Evolutionary conservation across 371 early-diverging fungal genomes (phyloP).

Genomic region (Rhizopus arrhizus): DNA sequence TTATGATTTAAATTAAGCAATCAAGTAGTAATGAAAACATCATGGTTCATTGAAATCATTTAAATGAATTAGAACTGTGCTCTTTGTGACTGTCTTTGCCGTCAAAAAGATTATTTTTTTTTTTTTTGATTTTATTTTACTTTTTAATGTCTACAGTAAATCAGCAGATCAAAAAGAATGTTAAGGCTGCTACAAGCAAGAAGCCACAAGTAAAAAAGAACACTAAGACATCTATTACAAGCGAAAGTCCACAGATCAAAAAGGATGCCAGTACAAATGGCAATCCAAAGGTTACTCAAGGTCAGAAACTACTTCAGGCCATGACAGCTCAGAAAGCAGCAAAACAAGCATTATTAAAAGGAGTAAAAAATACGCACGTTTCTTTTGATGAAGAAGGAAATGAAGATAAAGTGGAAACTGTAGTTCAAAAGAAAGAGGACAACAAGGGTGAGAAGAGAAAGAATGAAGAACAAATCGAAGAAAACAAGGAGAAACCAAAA

Average conservation of each 20-base stretch:
- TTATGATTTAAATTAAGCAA: too few relatives aligned
- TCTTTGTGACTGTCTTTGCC: too few relatives aligned
- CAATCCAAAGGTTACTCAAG: constrained; percentile 5
- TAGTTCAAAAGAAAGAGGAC: constrained; percentile 16
- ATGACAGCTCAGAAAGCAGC: constrained; percentile 40
- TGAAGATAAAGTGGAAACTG: constrained; percentile 20
- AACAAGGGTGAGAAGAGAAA: constrained; percentile 22
- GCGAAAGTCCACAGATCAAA: background rate
- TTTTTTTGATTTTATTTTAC: too few relatives aligned
- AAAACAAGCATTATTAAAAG: constrained; percentile 25
- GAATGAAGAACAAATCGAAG: constrained; percentile 20
- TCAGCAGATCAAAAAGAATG: too few relatives aligned
- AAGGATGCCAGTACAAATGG: background rate
- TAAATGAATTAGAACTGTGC: too few relatives aligned
- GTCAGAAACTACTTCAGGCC: constrained; percentile 32
- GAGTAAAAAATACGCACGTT: constrained; percentile 20
- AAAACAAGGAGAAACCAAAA: constrained; percentile 9
- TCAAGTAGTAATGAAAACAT: too few relatives aligned
- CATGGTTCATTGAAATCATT: too few relatives aligned
- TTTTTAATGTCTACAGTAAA: too few relatives aligned
- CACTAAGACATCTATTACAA: too few relatives aligned
- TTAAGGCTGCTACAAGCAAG: too few relatives aligned
- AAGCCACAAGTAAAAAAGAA: too few relatives aligned
- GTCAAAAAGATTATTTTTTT: too few relatives aligned
- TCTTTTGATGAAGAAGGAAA: constrained; percentile 38